Evolutionary conservation across 768 basidiomycete species (phyloP).

Genomic region (Psilocybe sp.): DNA sequence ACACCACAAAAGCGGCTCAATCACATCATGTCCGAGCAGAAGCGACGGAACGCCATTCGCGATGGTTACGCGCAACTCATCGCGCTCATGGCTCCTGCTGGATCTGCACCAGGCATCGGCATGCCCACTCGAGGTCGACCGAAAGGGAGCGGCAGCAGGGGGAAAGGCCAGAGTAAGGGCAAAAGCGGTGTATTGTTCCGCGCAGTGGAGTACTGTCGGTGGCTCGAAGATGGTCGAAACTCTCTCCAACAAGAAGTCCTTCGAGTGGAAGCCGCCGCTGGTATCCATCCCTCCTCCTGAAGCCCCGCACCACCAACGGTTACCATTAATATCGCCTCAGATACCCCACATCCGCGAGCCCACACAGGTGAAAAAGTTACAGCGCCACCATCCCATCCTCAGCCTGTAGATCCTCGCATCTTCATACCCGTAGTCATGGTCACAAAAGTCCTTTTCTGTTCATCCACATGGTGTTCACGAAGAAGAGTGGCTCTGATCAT

Average conservation of each 20-base stretch:
- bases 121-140: slow-evolving; percentile 79
- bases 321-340: background rate
- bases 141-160: slow-evolving; percentile 70
- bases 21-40: slow-evolving; percentile 94
- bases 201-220: slow-evolving; percentile 80
- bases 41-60: slow-evolving; percentile 87
- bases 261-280: slow-evolving; percentile 65
- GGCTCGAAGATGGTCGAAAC: slow-evolving; percentile 82
- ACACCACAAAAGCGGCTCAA: slow-evolving; percentile 87
- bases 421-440: no score
- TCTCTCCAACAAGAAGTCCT: slow-evolving; percentile 67
- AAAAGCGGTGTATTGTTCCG: slow-evolving; percentile 89
- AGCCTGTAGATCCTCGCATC: no score
- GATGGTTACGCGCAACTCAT: slow-evolving; percentile 89
- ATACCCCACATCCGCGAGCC: no score
- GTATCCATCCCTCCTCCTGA: slow-evolving; percentile 36
- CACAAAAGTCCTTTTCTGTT: no score
- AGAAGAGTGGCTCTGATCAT: no score
- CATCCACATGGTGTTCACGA: no score
- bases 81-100: slow-evolving; percentile 75
- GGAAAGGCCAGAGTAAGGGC: slow-evolving; percentile 72
- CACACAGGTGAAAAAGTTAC: no score
- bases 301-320: slow-evolving; percentile 1
- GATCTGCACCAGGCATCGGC: slow-evolving; percentile 59
- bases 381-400: no score